These are phyloP conservation scores for Helminthosporium solani DNA, from an alignment of 2,329 filamentous ascomycete genomes.

Conservation along the genomic window DNA sequence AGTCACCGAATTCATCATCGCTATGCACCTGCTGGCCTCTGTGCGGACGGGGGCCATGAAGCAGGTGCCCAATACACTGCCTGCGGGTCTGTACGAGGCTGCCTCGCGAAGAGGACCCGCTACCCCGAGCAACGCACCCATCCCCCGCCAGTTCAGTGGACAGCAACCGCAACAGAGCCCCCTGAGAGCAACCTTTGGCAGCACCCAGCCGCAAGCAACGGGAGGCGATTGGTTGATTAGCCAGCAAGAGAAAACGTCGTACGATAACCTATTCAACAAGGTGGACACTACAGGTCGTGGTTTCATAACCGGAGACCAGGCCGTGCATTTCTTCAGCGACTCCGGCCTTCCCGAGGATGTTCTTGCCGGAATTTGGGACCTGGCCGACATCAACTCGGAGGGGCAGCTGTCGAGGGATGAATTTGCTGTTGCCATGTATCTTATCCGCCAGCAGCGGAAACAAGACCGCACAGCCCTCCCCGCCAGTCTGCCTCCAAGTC, in stretches of 20 bases:
- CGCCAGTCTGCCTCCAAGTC: slow-evolving; percentile 71
- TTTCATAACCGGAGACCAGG: slow-evolving; percentile 89
- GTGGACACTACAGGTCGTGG: slow-evolving; percentile 81
- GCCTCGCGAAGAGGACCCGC: slow-evolving; percentile 64
- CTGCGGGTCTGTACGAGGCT: slow-evolving; percentile 85
- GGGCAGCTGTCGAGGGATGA: slow-evolving; percentile 84
- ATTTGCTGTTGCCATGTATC: slow-evolving; percentile 95
- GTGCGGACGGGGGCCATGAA: slow-evolving; percentile 82
- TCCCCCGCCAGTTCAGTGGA: slow-evolving; percentile 82
- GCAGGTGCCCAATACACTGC: slow-evolving; percentile 75
- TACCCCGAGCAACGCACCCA: slow-evolving; percentile 57
- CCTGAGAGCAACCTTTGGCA: slow-evolving; percentile 53
- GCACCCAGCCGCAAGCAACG: slow-evolving; percentile 53
- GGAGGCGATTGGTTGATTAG: slow-evolving; percentile 79
- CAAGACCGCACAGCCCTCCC: slow-evolving; percentile 68
- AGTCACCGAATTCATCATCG: slow-evolving; percentile 91
- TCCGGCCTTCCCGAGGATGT: slow-evolving; percentile 85
- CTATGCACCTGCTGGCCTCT: slow-evolving; percentile 94
- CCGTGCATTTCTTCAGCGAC: slow-evolving; percentile 90
- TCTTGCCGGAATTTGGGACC: slow-evolving; percentile 93
- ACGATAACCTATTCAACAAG: slow-evolving; percentile 80
- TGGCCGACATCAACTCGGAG: slow-evolving; percentile 89
- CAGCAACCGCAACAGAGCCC: slow-evolving; percentile 60
- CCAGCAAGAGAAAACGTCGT: slow-evolving; percentile 79
- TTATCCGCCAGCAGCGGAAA: slow-evolving; percentile 86